Evolutionary conservation across 805 yeast genomes (phyloP).

Genomic region (Clavispora santaluciae): DNA sequence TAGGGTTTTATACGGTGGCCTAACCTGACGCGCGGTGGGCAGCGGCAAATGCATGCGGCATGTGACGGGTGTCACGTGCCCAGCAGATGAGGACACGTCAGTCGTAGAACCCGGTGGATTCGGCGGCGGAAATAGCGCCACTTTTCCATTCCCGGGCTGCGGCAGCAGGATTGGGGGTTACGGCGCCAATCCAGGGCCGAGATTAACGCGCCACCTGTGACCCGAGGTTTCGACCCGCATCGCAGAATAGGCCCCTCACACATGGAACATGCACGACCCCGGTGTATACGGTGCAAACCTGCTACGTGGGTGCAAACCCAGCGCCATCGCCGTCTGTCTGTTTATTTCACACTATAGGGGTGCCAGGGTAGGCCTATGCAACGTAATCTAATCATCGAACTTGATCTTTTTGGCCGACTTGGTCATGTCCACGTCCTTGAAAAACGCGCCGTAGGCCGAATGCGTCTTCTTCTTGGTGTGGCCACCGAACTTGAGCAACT

Average conservation of each 20-base stretch:
- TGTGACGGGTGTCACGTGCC: not conserved
- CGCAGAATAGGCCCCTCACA: not conserved
- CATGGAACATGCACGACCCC: not conserved
- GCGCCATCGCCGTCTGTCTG: too few species aligned
- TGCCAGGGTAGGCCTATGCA: not conserved
- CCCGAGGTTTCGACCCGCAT: too few species aligned
- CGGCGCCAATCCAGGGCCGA: too few species aligned
- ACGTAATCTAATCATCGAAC: conserved; percentile 41
- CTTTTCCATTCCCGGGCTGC: too few species aligned
- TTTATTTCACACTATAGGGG: not conserved
- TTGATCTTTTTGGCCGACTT: conserved; percentile 87
- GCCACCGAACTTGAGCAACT: conserved; percentile 89
- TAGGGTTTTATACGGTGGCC: not conserved
- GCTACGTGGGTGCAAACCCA: too few species aligned
- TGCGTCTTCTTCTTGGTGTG: conserved; percentile 98
- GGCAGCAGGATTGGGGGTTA: too few species aligned
- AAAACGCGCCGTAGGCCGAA: conserved; percentile 97
- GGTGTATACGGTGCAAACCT: not conserved
- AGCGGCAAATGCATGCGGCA: not conserved
- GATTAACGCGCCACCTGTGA: too few species aligned
- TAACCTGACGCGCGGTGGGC: not conserved
- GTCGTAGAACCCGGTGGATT: not conserved
- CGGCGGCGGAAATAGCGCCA: not conserved
- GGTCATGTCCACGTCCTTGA: conserved; percentile 82
- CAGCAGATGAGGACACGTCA: not conserved